Evolutionary conservation across 495 filamentous ascomycete species (phyloP).

Genomic region (Diplogelasinospora grovesii): DNA sequence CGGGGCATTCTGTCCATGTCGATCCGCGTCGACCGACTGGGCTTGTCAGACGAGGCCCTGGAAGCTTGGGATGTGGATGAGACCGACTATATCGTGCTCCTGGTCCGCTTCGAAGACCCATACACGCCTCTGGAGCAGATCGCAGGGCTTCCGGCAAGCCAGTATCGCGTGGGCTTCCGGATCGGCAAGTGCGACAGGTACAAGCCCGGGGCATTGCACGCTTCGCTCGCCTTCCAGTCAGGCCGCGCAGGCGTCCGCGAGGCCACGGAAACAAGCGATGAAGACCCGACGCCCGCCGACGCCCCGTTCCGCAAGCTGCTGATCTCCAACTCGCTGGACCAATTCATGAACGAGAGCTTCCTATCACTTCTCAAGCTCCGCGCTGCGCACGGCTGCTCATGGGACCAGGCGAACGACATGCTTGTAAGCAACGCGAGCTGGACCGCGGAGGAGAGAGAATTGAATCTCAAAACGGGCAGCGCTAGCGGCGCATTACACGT

Average conservation of each 20-base stretch:
- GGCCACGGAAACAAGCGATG: no score
- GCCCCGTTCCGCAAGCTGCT: constrained; percentile 48
- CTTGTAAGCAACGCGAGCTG: constrained; percentile 16
- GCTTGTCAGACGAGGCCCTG: constrained; percentile 68
- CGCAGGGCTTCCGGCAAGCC: constrained; percentile 1
- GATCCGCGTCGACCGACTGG: constrained; percentile 60
- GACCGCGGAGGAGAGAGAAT: no score
- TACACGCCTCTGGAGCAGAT: constrained; percentile 50
- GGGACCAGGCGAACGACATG: constrained; percentile 66
- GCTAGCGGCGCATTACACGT: not conserved
- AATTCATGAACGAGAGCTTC: constrained; percentile 64
- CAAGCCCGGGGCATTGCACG: no score
- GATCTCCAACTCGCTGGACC: constrained; percentile 65
- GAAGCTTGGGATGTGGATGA: constrained; percentile 67
- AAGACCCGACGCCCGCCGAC: constrained; percentile 1
- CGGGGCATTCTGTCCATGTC: constrained; percentile 56
- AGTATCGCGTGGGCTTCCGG: constrained; percentile 23
- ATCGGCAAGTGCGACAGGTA: constrained; percentile 48
- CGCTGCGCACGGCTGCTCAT: constrained; percentile 44
- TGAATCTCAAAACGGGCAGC: not conserved
- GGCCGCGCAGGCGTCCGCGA: no score
- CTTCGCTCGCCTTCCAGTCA: no score
- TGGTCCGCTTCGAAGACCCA: constrained; percentile 57
- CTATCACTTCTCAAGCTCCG: constrained; percentile 57
- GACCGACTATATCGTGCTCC: constrained; percentile 66